Base-by-base conservation (phyloP, 768 basidiomycete genomes). In the Pisolithus marmoratus region DNA sequence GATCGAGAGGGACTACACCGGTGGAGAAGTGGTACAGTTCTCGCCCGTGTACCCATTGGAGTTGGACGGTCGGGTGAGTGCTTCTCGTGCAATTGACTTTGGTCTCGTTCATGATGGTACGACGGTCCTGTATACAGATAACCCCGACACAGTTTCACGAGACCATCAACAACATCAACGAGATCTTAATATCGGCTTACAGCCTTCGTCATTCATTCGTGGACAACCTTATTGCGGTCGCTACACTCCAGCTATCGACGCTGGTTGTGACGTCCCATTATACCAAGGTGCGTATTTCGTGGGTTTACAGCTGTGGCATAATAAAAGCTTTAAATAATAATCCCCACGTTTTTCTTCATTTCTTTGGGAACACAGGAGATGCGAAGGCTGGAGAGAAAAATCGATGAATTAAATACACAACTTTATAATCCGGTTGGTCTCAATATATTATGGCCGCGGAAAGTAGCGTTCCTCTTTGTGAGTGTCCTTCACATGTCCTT, bases 21-120 rank as follows among this genome's bases (percentile, higher is more conserved):
- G 85, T 1, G 96, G 95, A 2, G 95, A 98, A 64, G 74, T 94
- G 7, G 79, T 84, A 27, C 95, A 97, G 70, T 96, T 99, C 67
- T 79, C 90, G 31, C 80, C 91, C 0, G 82, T 85, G 57, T 99
- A 87, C 68, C 94, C 92, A 1, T 71, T 94, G 38, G 96, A 99
- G 67, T 75, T 99, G 5, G 94, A 97, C 59, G 91, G 92, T 43
- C 79, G 96, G 67, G 94, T 95, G 61, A 62, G 89, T 73, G 37
- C 27, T 31, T 6, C 27, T 34, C 34, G 34, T 34, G 14, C 34
- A 12, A 14, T 34, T 34, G 34, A 15, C 34, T 34, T 4, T 34
- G 34, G 34, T 4, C 14, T 5, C 34, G 15, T 34, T 34, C 34
- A 34, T n/a, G 24, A 38, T 57, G 11, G 45, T 38, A 27, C 5